These are phyloP conservation scores for Pyrus bretschneideri DNA, from an alignment of 306 rosid genomes.

Conservation along the genomic window DNA sequence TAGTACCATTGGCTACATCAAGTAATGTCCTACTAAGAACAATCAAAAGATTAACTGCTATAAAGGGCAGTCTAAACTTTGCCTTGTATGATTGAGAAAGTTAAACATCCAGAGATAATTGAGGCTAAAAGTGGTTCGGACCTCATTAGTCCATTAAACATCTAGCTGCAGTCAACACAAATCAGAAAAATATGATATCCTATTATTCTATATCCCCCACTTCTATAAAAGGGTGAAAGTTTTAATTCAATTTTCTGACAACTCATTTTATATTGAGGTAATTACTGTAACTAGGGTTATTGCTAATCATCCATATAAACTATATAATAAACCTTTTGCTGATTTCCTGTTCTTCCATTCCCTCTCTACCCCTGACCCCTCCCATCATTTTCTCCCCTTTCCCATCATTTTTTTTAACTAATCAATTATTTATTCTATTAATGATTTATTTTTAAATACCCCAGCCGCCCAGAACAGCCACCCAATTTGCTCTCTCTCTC, in stretches of 20 bases:
- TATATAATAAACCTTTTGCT: background rate
- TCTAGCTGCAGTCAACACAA: constrained; percentile 2
- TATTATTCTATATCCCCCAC: constrained; percentile 1
- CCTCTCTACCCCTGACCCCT: background rate
- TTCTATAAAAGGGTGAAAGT: background rate
- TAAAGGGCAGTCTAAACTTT: background rate
- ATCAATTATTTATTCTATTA: constrained; percentile 12
- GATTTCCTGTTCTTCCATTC: background rate
- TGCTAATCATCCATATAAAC: background rate
- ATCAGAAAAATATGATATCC: background rate
- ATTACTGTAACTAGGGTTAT: background rate
- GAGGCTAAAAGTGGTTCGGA: background rate
- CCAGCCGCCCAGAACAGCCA: constrained; percentile 89
- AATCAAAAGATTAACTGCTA: background rate
- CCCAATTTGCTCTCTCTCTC: constrained; percentile 58
- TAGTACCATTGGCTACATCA: background rate
- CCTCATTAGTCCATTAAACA: background rate
- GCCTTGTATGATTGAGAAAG: background rate
- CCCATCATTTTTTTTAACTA: constrained; percentile 25
- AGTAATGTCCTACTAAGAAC: background rate
- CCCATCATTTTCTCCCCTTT: constrained; percentile 15
- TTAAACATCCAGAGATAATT: background rate
- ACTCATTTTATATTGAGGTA: constrained; percentile 3
- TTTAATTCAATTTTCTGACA: background rate
- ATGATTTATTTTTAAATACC: constrained; percentile 39